Conservation (phyloP, 768 basidiomycete genomes). For the Kwoniella sp. region DNA sequence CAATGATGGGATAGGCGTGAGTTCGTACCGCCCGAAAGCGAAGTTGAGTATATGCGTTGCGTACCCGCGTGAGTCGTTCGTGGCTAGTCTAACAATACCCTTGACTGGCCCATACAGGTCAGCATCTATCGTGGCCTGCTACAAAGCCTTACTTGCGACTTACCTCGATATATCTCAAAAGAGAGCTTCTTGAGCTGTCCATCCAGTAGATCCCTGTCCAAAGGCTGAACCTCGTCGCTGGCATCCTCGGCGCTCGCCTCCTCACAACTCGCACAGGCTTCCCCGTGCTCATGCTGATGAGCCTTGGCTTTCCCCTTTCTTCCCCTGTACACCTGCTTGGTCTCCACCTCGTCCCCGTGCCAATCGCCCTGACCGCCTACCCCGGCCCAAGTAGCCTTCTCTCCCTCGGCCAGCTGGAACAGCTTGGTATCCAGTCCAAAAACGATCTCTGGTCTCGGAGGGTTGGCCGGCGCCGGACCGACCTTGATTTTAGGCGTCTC, state of each 20-base stretch:
- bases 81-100: conserved; percentile 65
- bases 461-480: conserved; percentile 54
- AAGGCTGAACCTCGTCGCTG: conserved; percentile 13
- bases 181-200: conserved; percentile 37
- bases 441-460: conserved; percentile 67
- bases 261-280: conserved; percentile 11
- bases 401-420: conserved; percentile 52
- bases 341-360: conserved; percentile 84
- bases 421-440: conserved; percentile 88
- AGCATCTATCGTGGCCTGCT: background rate
- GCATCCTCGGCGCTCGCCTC: background rate
- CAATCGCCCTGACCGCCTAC: conserved; percentile 27
- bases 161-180: conserved; percentile 49
- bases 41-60: conserved; percentile 63
- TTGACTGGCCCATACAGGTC: conserved; percentile 59
- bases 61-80: conserved; percentile 26
- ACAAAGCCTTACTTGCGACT: background rate
- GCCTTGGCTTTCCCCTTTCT: conserved; percentile 29
- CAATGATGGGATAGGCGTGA: conserved; percentile 52
- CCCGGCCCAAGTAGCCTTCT: conserved; percentile 41
- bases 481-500: conserved; percentile 75
- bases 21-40: conserved; percentile 84
- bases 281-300: conserved; percentile 30
- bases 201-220: conserved; percentile 30
- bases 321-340: conserved; percentile 61